Base-by-base conservation (phyloP, 768 basidiomycete species). In the Podaxis carcinomalis region DNA sequence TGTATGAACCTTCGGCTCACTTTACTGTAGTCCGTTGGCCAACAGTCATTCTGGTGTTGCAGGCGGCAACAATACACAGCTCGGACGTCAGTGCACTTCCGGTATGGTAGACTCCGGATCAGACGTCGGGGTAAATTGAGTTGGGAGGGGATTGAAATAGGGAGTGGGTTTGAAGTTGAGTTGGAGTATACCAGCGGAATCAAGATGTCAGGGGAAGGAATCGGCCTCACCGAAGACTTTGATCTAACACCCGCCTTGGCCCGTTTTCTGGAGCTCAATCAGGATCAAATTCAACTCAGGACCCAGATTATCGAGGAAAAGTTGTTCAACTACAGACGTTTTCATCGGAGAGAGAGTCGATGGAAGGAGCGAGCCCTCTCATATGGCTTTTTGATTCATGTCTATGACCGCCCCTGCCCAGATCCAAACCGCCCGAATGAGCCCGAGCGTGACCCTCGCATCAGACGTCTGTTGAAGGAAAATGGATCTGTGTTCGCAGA, bases 221-320 rank as follows among this genome's bases (percentile, higher is more conserved):
- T 90, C 61, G 89, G 90, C 0, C 74, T 92, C 40, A 81, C 79
- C 64, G 84, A 86, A 64, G 85, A 87, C 65, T 87, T 82, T 61
- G 83, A 86, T 55, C 72, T 92, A 50, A 89, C 86, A 0, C 72
- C 80, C 4, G 70, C 79, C 1, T 79, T 93, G 9, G 87, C 88
- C 11, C 82, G 76, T 10, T 90, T 90, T 69, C 71, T 90, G 19
- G 67, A 80, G 35, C 71, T 85, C 57, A 89, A 90, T 65, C 78
- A 77, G 52, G 68, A 73, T 5, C 72, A 83, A 11, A 83, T 89
- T 27, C 72, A 77, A 19, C 65, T 71, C 42, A 70, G 76, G 4
- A 67, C 84, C 5, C 69, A 72, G 4, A 58, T 69, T 25, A 68
- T 90, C 28, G 82, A 88, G 59, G 71, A 75, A 14, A 70, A 73